phyloP scores from a whole-genome alignment of 208 protist species.

The Leishmania turanica region DNA sequence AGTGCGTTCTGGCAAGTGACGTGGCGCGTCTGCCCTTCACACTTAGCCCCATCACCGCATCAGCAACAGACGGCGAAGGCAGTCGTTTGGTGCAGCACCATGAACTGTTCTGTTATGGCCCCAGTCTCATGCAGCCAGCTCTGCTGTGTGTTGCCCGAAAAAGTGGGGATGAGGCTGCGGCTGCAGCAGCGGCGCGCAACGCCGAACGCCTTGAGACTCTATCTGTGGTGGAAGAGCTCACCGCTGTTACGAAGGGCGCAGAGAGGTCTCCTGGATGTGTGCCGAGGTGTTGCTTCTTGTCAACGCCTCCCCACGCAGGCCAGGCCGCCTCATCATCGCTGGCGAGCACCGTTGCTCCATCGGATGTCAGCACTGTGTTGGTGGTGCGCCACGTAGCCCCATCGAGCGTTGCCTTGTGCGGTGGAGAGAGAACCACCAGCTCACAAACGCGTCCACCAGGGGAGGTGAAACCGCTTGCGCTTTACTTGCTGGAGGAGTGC shows the following conservation, averaged over 20 bases:
- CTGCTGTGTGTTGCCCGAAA: conserved; percentile 13
- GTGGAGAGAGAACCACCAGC: not conserved
- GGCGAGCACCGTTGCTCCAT: not conserved
- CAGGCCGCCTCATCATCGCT: not conserved
- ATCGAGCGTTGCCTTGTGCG: conserved; percentile 33
- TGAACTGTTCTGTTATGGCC: conserved; percentile 17
- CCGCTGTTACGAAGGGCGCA: not conserved
- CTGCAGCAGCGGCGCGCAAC: not conserved
- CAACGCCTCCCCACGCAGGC: not conserved
- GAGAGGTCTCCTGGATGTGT: not conserved
- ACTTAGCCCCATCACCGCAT: not conserved
- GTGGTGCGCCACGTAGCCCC: conserved; percentile 42
- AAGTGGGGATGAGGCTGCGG: not conserved
- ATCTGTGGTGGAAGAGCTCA: not conserved
- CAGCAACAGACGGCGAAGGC: not conserved
- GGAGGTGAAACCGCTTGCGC: conserved; percentile 41
- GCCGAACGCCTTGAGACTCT: conserved; percentile 5
- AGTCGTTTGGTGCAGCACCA: not conserved
- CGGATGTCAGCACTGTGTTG: conserved; percentile 36
- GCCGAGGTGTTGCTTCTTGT: conserved; percentile 10
- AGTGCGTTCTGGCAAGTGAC: conserved; percentile 41
- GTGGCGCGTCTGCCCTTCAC: conserved; percentile 16
- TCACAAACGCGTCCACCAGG: not conserved
- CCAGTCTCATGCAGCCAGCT: conserved; percentile 4
- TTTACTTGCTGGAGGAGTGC: conserved; percentile 66